A percentile compares a stretch with the other conserved stretches of the same genome.
Evolutionary conservation across 2,329 filamentous ascomycete species (phyloP).

Genomic region (Madurella fahalii): DNA sequence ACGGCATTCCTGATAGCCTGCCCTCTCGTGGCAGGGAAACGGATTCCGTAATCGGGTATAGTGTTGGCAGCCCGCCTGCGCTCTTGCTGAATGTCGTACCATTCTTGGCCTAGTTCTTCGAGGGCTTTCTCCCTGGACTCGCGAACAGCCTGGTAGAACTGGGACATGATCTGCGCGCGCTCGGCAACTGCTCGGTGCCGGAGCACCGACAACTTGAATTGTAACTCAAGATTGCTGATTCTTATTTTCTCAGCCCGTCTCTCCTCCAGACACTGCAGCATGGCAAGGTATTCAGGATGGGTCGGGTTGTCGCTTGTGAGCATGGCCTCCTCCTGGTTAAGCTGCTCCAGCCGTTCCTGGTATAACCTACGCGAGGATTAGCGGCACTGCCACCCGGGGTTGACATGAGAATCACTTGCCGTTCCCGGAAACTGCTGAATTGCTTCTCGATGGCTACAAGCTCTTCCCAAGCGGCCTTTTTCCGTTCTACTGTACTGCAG

Average conservation of each 20-base stretch:
- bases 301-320: conserved; percentile 57
- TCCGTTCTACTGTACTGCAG: conserved; percentile 62
- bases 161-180: conserved; percentile 79
- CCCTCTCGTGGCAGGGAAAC: conserved; percentile 71
- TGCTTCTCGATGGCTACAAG: conserved; percentile 79
- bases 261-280: conserved; percentile 81
- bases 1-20: conserved; percentile 81
- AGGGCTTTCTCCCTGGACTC: conserved; percentile 77
- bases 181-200: conserved; percentile 73
- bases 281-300: conserved; percentile 88
- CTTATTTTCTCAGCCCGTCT: conserved; percentile 76
- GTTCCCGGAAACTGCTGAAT: conserved; percentile 80
- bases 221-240: conserved; percentile 68
- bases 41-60: conserved; percentile 75
- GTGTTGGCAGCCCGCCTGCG: conserved; percentile 65
- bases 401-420: conserved; percentile 44
- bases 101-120: conserved; percentile 78
- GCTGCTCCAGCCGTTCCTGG: conserved; percentile 77
- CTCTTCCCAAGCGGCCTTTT: conserved; percentile 74
- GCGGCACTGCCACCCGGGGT: background rate
- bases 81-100: conserved; percentile 89
- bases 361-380: conserved; percentile 60
- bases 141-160: conserved; percentile 83
- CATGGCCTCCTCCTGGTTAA: conserved; percentile 67
- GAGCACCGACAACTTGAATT: conserved; percentile 69